phyloP scores from a whole-genome alignment of 345 rosid species.

The Brassica napus region Da-Ae NC_063451.1:46209501-46210000 shows the following conservation, averaged over 20 bases:
- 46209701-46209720: not conserved
- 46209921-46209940: conserved; percentile 85
- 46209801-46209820: conserved; percentile 97
- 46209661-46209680: conserved; percentile 2
- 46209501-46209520: not conserved
- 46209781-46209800: conserved; percentile 95
- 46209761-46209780: conserved; percentile 11
- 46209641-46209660: conserved; percentile 20
- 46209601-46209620: not conserved
- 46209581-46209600: conserved; percentile 1
- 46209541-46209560: not conserved
- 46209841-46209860: conserved; percentile 69
- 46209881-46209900: conserved; percentile 69
- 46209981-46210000: conserved; percentile 92
- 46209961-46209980: conserved; percentile 97
- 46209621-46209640: conserved; percentile 15
- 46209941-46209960: conserved; percentile 87
- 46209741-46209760: conserved; percentile 20
- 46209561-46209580: not conserved
- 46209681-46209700: conserved; percentile 1
- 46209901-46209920: conserved; percentile 88
- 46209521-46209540: not conserved
- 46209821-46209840: conserved; percentile 66
- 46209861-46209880: conserved; percentile 57
- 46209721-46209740: not conserved